phyloP scores from a whole-genome alignment of 2,329 filamentous ascomycete genomes.

The Claviceps humidiphila region DNA sequence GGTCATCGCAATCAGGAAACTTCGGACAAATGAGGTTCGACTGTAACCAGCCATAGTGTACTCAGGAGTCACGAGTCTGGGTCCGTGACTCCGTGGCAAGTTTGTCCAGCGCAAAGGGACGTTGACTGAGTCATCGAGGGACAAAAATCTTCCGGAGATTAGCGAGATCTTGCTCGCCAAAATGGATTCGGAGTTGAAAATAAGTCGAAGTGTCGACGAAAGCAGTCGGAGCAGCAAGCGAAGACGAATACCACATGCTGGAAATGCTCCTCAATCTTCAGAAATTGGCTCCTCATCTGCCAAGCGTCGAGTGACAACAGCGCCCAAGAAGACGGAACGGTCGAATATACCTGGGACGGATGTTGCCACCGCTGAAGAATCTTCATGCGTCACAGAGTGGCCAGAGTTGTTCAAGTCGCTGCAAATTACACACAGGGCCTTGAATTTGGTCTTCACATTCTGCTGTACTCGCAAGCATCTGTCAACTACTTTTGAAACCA shows the following conservation, averaged over 20 bases:
- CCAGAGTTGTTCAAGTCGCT: conserved; percentile 61
- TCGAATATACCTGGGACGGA: neutral
- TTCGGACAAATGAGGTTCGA: no score
- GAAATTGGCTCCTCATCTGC: neutral
- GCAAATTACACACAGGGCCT: conserved; percentile 63
- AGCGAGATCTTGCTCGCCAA: neutral
- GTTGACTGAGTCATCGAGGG: neutral
- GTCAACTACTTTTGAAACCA: conserved; percentile 80
- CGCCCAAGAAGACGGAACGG: neutral
- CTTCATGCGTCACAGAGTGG: conserved; percentile 39
- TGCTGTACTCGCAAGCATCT: conserved; percentile 87
- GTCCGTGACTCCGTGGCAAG: neutral
- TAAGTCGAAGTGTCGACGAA: neutral
- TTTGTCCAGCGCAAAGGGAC: neutral
- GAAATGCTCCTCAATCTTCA: neutral
- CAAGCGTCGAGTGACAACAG: neutral
- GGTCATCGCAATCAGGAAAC: no score
- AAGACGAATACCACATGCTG: neutral
- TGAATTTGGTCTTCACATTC: conserved; percentile 92
- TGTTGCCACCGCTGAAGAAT: neutral
- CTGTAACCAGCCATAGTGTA: no score
- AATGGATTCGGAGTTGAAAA: neutral
- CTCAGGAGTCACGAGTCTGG: no score
- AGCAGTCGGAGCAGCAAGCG: neutral
- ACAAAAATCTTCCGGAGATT: neutral